Conservation (phyloP, 805 yeast species). For the Metschnikowia bowlesiae region DNA sequence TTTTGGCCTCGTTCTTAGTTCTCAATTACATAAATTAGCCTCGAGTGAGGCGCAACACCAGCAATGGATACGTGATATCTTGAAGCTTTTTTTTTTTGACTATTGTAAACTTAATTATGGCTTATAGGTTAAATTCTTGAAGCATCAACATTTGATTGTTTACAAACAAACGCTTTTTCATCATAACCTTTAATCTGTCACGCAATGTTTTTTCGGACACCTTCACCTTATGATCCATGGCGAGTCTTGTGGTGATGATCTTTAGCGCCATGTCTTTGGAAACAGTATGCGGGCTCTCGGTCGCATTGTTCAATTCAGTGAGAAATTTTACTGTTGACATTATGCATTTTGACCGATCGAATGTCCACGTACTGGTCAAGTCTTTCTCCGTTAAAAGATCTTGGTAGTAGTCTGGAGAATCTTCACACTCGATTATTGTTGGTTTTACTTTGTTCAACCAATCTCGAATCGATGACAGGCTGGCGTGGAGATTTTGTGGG, state of each 20-base stretch:
- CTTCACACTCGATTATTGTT: not conserved
- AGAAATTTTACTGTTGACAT: conserved; percentile 18
- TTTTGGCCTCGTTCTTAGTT: not conserved
- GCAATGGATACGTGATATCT: not conserved
- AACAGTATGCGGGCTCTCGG: conserved; percentile 5
- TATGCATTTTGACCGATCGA: conserved; percentile 15
- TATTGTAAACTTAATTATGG: not conserved
- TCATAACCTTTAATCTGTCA: conserved; percentile 17
- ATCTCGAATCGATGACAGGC: not conserved
- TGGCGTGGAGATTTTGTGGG: not conserved
- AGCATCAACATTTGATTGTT: conserved; percentile 11
- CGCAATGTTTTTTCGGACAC: conserved; percentile 9
- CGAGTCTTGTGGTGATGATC: conserved; percentile 9
- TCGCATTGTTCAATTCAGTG: conserved; percentile 3
- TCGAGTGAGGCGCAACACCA: not conserved
- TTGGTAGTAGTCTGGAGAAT: conserved; percentile 13
- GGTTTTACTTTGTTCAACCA: not conserved
- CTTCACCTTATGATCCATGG: conserved; percentile 6
- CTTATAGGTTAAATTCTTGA: not conserved
- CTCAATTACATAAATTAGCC: not conserved
- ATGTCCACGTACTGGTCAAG: conserved; percentile 17
- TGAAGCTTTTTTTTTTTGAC: not conserved
- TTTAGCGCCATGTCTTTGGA: conserved; percentile 9
- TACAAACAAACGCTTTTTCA: conserved; percentile 18
- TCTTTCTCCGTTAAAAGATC: conserved; percentile 5